phyloP scores from a whole-genome alignment of 805 yeast species.

The Helenozyma rhizophorensis region DNA sequence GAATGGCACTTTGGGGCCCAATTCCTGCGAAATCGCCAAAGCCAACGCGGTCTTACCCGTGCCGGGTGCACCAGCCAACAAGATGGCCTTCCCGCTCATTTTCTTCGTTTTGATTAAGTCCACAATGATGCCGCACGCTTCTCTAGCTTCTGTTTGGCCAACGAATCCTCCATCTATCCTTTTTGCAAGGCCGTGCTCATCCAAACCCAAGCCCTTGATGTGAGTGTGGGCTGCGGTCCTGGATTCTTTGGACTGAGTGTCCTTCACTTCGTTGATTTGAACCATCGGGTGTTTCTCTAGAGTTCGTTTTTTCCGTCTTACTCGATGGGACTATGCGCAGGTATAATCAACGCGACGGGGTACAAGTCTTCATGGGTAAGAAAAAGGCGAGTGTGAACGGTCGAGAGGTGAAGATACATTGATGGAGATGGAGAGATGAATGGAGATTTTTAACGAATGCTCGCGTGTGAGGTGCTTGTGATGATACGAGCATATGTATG shows the following conservation, averaged over 20 bases:
- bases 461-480: too few relatives aligned
- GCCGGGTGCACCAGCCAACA: slow-evolving; percentile 97
- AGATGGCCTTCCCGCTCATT: slow-evolving; percentile 93
- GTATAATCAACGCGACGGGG: too few relatives aligned
- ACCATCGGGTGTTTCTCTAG: slow-evolving; percentile 54
- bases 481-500: too few relatives aligned
- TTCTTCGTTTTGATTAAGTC: slow-evolving; percentile 88
- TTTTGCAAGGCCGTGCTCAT: slow-evolving; percentile 83
- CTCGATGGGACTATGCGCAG: too few relatives aligned
- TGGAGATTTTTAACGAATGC: too few relatives aligned
- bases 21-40: slow-evolving; percentile 89
- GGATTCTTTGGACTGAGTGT: slow-evolving; percentile 46
- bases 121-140: slow-evolving; percentile 92
- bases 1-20: slow-evolving; percentile 96
- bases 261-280: slow-evolving; percentile 72
- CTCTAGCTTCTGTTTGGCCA: slow-evolving; percentile 72
- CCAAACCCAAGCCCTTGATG: slow-evolving; percentile 90
- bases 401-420: too few relatives aligned
- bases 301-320: too few relatives aligned
- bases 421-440: too few relatives aligned
- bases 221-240: slow-evolving; percentile 97
- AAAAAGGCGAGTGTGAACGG: too few relatives aligned
- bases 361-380: too few relatives aligned
- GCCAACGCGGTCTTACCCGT: slow-evolving; percentile 98
- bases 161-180: slow-evolving; percentile 85